Evolutionary conservation across 2,329 filamentous ascomycete species (phyloP).

Genomic region (Chrysoporthe deuterocubensis): DNA sequence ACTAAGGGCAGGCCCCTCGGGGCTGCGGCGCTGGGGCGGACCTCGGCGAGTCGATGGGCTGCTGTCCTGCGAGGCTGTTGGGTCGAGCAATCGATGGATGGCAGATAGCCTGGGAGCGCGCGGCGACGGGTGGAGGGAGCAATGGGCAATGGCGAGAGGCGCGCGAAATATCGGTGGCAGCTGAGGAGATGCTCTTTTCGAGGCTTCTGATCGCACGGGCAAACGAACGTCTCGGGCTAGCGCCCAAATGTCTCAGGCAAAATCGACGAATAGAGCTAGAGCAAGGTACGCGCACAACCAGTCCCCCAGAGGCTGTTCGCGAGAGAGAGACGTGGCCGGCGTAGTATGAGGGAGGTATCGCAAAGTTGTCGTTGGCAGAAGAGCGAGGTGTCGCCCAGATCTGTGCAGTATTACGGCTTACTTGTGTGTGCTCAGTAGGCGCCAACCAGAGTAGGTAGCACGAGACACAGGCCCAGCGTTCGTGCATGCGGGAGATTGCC

Average conservation of each 20-base stretch:
- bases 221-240: conserved; percentile 2
- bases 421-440: not conserved
- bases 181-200: not conserved
- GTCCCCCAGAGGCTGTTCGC: not conserved
- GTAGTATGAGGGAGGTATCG: not conserved
- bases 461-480: not conserved
- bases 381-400: not conserved
- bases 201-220: not conserved
- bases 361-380: not conserved
- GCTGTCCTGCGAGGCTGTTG: not conserved
- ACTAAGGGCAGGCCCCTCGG: conserved; percentile 5
- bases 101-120: too few species aligned
- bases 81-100: conserved; percentile 2
- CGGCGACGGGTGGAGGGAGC: not conserved
- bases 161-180: not conserved
- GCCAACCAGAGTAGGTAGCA: not conserved
- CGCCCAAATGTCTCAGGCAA: conserved; percentile 3
- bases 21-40: not conserved
- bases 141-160: not conserved
- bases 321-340: not conserved
- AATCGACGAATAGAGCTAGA: not conserved
- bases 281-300: not conserved
- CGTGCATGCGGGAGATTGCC: too few species aligned
- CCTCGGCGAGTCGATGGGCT: conserved; percentile 23
- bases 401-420: not conserved